A percentile compares a stretch with the other conserved stretches of the same genome.
Evolutionary conservation across 768 basidiomycete genomes (phyloP).

Genomic region (Psilocybe tampanensis): DNA sequence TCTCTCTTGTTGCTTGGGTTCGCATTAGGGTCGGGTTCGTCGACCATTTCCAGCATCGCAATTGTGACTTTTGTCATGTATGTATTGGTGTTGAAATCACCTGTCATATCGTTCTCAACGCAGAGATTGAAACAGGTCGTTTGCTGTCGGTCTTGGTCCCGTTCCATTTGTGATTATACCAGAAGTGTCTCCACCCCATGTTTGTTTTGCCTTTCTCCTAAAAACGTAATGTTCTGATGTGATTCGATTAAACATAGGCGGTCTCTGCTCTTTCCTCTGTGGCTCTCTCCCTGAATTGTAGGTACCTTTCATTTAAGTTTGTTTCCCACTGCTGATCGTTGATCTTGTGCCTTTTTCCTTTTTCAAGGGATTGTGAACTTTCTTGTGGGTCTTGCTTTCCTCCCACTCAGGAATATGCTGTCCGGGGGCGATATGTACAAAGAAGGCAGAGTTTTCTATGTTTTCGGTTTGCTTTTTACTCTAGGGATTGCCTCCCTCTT

Average conservation of each 20-base stretch:
- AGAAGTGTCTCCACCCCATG: slow-evolving; percentile 82
- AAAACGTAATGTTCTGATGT: slow-evolving; percentile 6
- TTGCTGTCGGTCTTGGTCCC: slow-evolving; percentile 89
- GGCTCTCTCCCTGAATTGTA: slow-evolving; percentile 73
- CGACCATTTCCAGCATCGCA: slow-evolving; percentile 67
- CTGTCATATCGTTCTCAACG: too few relatives aligned
- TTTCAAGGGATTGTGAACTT: slow-evolving; percentile 82
- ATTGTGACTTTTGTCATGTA: slow-evolving; percentile 84
- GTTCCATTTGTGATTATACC: slow-evolving; percentile 92
- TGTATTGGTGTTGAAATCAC: slow-evolving; percentile 21
- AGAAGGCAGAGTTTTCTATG: slow-evolving; percentile 88
- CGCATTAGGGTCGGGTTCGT: slow-evolving; percentile 64
- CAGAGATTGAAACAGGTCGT: slow-evolving; percentile 53
- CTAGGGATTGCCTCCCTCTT: slow-evolving; percentile 38
- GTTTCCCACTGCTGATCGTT: not conserved
- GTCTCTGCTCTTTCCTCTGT: slow-evolving; percentile 82
- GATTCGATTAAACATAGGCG: slow-evolving; percentile 44
- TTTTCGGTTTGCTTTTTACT: slow-evolving; percentile 69
- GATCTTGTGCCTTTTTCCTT: not conserved
- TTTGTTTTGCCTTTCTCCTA: slow-evolving; percentile 35
- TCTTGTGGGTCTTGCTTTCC: slow-evolving; percentile 79
- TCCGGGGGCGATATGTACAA: slow-evolving; percentile 60
- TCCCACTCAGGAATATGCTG: slow-evolving; percentile 79
- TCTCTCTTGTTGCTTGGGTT: slow-evolving; percentile 72
- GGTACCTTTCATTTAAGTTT: slow-evolving; percentile 22